These are phyloP conservation scores for Quercus glauca DNA, from an alignment of 306 rosid species.

Conservation along the genomic window DNA sequence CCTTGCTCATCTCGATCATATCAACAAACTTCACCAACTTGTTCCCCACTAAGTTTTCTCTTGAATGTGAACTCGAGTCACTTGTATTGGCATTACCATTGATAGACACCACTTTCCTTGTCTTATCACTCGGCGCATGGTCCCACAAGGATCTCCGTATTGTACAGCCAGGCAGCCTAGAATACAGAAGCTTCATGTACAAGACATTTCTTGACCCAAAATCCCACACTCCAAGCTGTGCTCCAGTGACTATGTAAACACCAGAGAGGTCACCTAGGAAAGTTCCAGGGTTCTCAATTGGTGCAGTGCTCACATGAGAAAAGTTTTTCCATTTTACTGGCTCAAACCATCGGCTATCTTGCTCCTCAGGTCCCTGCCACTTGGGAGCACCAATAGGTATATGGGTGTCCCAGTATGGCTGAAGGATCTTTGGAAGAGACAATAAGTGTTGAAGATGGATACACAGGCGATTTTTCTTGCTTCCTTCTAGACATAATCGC, in stretches of 20 bases:
- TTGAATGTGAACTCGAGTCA: slow-evolving; percentile 39
- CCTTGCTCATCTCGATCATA: slow-evolving; percentile 61
- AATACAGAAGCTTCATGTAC: slow-evolving; percentile 79
- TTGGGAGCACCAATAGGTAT: slow-evolving; percentile 84
- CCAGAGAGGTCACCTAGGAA: slow-evolving; percentile 60
- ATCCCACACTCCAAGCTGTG: slow-evolving; percentile 90
- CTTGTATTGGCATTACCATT: slow-evolving; percentile 25
- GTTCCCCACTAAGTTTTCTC: slow-evolving; percentile 38
- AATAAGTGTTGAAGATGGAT: slow-evolving; percentile 80
- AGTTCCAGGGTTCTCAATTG: slow-evolving; percentile 71
- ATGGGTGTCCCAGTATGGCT: slow-evolving; percentile 70
- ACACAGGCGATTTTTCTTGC: slow-evolving; percentile 65
- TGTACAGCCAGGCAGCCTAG: slow-evolving; percentile 70
- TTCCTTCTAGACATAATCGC: slow-evolving; percentile 70
- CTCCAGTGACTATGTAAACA: slow-evolving; percentile 69
- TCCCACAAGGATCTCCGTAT: slow-evolving; percentile 80
- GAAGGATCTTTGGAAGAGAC: slow-evolving; percentile 77
- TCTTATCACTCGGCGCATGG: slow-evolving; percentile 40
- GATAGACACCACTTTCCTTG: slow-evolving; percentile 23
- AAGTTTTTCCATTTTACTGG: slow-evolving; percentile 84
- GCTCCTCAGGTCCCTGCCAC: slow-evolving; percentile 89
- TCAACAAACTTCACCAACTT: slow-evolving; percentile 59
- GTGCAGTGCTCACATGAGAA: slow-evolving; percentile 86
- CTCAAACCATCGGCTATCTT: slow-evolving; percentile 90
- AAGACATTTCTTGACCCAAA: slow-evolving; percentile 71